Percentiles rank a stretch among this genome's conserved stretches.
Evolutionary conservation across 202 grass and related monocot genomes (phyloP).

Genomic region (Elaeis oleifera): DNA sequence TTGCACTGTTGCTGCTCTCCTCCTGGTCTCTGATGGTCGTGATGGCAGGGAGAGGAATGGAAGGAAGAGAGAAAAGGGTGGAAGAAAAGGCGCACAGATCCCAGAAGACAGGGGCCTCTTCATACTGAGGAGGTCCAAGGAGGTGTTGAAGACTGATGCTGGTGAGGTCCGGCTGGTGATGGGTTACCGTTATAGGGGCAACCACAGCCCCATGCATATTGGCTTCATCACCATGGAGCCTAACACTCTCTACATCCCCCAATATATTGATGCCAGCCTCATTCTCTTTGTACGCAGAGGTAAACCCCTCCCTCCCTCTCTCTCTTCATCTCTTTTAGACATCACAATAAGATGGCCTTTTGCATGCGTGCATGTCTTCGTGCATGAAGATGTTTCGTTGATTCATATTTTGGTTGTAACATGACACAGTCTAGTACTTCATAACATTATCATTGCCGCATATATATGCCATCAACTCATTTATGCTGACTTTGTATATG

Average conservation of each 20-base stretch:
- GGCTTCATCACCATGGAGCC: slow-evolving; percentile 16
- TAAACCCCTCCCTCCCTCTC: background rate
- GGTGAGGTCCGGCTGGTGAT: slow-evolving; percentile 1
- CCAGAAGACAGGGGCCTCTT: background rate
- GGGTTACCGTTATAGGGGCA: slow-evolving; percentile 7
- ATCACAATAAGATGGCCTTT: background rate
- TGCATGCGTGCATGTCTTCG: background rate
- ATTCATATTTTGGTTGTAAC: background rate
- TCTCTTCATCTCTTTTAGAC: too few relatives aligned
- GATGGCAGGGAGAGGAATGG: background rate
- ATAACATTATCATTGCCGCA: too few relatives aligned
- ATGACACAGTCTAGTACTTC: too few relatives aligned
- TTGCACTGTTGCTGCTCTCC: background rate
- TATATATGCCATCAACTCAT: background rate
- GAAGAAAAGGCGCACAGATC: background rate
- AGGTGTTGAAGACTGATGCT: background rate
- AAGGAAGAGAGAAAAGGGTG: background rate
- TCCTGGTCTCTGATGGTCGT: background rate
- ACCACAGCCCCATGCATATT: slow-evolving; percentile 13
- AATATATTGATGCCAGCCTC: slow-evolving; percentile 22
- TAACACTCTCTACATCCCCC: slow-evolving; percentile 10
- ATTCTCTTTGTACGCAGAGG: slow-evolving; percentile 4
- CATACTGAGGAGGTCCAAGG: slow-evolving; percentile 9
- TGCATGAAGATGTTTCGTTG: background rate
- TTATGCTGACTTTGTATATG: background rate